Evolutionary conservation across 371 early-diverging fungal species (phyloP), one percentile per base, ranked within the genome.

Genomic region (Nematocida homosporus): DNA sequence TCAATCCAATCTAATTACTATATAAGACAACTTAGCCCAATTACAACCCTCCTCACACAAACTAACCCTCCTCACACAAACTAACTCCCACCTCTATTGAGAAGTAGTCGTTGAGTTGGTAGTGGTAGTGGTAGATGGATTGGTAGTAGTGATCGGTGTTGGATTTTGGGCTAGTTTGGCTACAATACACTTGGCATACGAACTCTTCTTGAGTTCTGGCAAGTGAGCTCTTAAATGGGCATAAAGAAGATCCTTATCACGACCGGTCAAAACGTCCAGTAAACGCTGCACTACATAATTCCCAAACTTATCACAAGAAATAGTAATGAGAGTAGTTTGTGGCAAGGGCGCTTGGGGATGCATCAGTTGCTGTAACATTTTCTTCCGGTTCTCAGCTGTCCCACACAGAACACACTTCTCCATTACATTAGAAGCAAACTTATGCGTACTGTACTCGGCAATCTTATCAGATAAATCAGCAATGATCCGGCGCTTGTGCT

Each of bases 281-380:
- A 96, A 92, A 81, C 95, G 93, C 82, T 99, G 99, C 40, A 99
- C 92, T 16, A 99, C 99, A 84, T 99, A 99, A 84, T 97, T 97
- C 61, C 95, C 98, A 83, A 91, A 97, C 86, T 95, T 95, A 86
- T 97, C 97, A 83, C 90, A 92, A 29, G 78, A 63, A 93, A 97
- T 95, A 91, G 93, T 91, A 16, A 88, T 83, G 56, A 93, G 88
- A 78, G 92, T 81, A 35, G 92, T 90, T 47, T 88, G 88, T 0
- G 89, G 87, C 3, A 41, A 30, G 37, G 57, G 8, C 0, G 52
- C 35, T 27, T n/a, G 48, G 18, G 52, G 35, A 6, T 35, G 34
- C 20, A 93, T 91, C 4, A 80, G 55, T 85, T 95, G 93, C 52
- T 91, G 91, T 60, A 95, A 91, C 57, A 95, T 85, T 37, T 85